phyloP scores from a whole-genome alignment of 1,139 yeast genomes.

The Kodamaea sp. region DNA sequence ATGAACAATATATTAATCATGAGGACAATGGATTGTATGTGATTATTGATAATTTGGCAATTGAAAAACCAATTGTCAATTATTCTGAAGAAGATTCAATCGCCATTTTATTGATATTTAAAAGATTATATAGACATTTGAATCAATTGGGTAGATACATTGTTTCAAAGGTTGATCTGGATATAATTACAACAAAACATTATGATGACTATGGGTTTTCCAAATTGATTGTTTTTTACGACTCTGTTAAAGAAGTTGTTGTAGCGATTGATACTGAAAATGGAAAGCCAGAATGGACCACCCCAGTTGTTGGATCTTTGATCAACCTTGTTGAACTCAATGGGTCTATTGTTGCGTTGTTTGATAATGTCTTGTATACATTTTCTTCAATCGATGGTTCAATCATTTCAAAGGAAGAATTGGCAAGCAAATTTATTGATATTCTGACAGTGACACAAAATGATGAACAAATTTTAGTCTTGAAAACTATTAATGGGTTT shows the following conservation, averaged over 20 bases:
- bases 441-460: conserved; percentile 6
- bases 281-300: conserved; percentile 29
- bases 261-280: conserved; percentile 31
- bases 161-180: conserved; percentile 9
- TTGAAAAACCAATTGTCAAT: conserved; percentile 20
- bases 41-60: conserved; percentile 17
- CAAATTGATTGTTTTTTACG: conserved; percentile 31
- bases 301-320: conserved; percentile 13
- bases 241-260: conserved; percentile 18
- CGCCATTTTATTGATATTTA: conserved; percentile 14
- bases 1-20: conserved; percentile 7
- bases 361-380: conserved; percentile 15
- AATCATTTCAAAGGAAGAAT: conserved; percentile 2
- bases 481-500: conserved; percentile 3
- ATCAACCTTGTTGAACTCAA: conserved; percentile 17
- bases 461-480: conserved; percentile 4
- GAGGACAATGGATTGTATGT: conserved; percentile 9
- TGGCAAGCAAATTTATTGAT: conserved; percentile 7
- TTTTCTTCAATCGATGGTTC: conserved; percentile 28
- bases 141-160: conserved; percentile 31
- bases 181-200: background rate
- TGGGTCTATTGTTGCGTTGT: conserved; percentile 22
- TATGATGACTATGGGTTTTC: conserved; percentile 33
- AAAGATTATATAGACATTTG: conserved; percentile 33
- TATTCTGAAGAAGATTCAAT: conserved; percentile 23